Percentiles rank a stretch among this genome's conserved stretches.
Evolutionary conservation across 2,329 filamentous ascomycete species (phyloP).

Genomic region (Sporothrix euskadiensis): DNA sequence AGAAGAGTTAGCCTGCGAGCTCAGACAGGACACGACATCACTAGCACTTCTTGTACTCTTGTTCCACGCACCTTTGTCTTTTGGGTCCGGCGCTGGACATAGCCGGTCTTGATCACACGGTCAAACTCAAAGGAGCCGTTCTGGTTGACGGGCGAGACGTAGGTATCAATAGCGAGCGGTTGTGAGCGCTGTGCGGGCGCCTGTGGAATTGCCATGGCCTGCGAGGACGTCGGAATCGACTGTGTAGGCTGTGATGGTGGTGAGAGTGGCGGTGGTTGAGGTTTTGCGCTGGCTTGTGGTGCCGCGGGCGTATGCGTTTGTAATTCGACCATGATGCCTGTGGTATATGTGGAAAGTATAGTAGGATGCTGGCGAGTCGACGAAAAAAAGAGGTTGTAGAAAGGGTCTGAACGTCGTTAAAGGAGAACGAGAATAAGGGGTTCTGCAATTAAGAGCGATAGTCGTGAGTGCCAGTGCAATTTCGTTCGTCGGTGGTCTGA

Average conservation of each 20-base stretch:
- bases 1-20: conserved; percentile 21
- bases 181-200: conserved; percentile 38
- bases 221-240: neutral
- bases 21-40: neutral
- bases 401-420: neutral
- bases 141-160: conserved; percentile 80
- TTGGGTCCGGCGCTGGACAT: conserved; percentile 82
- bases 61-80: conserved; percentile 77
- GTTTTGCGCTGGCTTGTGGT: conserved; percentile 31
- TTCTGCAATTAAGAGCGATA: neutral
- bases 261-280: neutral
- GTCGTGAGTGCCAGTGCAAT: neutral
- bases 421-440: neutral
- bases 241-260: neutral
- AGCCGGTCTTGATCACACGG: conserved; percentile 85
- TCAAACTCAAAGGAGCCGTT: conserved; percentile 97
- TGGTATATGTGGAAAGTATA: neutral
- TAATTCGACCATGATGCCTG: conserved; percentile 34
- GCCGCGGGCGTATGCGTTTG: conserved; percentile 35
- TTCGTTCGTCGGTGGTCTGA: neutral
- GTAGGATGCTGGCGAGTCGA: neutral
- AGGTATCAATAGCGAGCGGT: conserved; percentile 61
- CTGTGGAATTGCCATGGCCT: conserved; percentile 30
- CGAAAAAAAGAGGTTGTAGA: neutral
- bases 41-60: neutral